A percentile compares a stretch with the other conserved stretches of the same genome.
Conservation (phyloP, 306 rosid species). For the Datisca glomerata region DNA sequence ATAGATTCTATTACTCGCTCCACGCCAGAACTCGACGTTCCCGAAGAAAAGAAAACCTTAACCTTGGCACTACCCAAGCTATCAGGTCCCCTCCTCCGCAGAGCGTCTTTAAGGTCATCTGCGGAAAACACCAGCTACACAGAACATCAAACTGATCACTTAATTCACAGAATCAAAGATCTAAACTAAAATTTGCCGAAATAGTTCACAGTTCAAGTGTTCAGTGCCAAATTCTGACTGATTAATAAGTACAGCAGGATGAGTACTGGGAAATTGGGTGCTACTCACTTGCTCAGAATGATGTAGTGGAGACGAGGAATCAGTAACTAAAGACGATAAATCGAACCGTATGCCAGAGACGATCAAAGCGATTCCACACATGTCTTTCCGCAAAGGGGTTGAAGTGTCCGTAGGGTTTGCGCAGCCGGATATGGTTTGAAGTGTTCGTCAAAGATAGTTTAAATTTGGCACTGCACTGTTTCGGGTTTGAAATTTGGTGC, state of each 20-base stretch:
- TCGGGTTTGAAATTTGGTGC: no score
- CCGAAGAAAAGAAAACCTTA: constrained; percentile 33
- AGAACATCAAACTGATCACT: neutral
- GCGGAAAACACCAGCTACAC: constrained; percentile 27
- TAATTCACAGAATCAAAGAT: neutral
- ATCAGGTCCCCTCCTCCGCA: constrained; percentile 84
- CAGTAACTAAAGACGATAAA: constrained; percentile 22
- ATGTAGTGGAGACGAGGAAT: constrained; percentile 15
- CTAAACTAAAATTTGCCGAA: no score
- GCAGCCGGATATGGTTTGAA: no score
- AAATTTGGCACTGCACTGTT: no score
- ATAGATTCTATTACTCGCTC: constrained; percentile 21
- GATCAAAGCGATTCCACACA: constrained; percentile 88
- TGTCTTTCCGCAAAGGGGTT: constrained; percentile 20
- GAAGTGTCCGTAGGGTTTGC: no score
- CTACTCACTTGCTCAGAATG: constrained; percentile 35
- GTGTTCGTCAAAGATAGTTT: no score
- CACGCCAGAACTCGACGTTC: constrained; percentile 6
- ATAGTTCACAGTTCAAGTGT: no score
- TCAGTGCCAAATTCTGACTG: no score
- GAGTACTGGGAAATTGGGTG: no score
- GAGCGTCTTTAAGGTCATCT: constrained; percentile 48
- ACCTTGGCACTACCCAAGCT: constrained; percentile 33
- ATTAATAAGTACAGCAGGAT: no score
- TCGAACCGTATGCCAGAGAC: constrained; percentile 50